Evolutionary conservation across 2,329 filamentous ascomycete genomes (phyloP), one percentile per base, ranked within the genome.

Genomic region (Allantophomopsis lycopodina): DNA sequence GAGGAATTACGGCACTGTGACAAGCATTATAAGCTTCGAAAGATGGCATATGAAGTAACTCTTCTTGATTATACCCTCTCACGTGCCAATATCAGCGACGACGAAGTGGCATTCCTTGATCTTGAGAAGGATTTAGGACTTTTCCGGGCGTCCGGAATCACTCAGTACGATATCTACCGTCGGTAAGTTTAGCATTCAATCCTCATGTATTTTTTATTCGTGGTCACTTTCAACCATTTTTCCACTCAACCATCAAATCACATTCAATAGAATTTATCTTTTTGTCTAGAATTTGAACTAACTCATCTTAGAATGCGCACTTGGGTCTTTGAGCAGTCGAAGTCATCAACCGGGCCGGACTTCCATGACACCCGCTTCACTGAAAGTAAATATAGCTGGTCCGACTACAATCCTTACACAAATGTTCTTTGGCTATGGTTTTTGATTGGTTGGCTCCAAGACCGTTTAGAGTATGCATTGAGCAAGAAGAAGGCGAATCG

Each of bases 51-150:
- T 4, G 71, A 78, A 40, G 70, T 79, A 36, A 79, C 76, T 0
- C 73, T 80, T 32, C 60, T 80, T 5, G 76, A 80, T 55, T 80
- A 79, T 45, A 76, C 75, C 0, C 62, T 80, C 12, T 80, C 76
- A 1, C 65, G 76, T 14, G 75, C 73, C 2, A 66, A 66, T 21
- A 60, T 70, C 38, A 46, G 61, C 14, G 49, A 50, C 8, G 52
- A 49, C 7, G 56, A 59, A 18, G 48, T 63, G 1, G 62, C 75
- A 6, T 71, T 69, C 2, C 71, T 69, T 45, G 72, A 79, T 46
- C 60, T 80, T 8, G 76, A 80, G 47, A 63, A 64, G 33, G 76
- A 79, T 41, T 63, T 78, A 15, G 57, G 62, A 40, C 57, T 80
- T 17, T 80, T 80, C 50, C 70, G 68, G 2, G 75, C 71, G 54